Conservation (phyloP, 495 filamentous ascomycete species). For the Neohortaea acidophila region DNA sequence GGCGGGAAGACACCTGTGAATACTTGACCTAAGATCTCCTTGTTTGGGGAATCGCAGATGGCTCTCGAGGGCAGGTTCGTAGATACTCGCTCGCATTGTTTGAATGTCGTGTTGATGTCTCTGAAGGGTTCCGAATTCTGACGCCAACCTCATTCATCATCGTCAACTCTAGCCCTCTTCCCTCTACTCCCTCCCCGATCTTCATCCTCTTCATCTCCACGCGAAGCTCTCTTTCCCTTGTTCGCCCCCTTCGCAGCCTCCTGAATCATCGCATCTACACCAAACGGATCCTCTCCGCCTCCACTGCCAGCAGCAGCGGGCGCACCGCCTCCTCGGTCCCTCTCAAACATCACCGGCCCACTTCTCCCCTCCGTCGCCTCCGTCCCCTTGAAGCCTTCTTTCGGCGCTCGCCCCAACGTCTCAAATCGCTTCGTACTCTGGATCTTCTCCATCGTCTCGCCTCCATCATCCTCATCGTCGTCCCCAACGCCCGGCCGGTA, state of each 20-base stretch:
- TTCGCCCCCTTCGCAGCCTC: constrained; percentile 47
- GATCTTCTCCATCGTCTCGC: constrained; percentile 72
- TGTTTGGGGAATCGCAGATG: background rate
- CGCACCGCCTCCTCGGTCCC: constrained; percentile 50
- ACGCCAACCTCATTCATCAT: constrained; percentile 35
- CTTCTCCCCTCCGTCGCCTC: constrained; percentile 73
- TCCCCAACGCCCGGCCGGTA: constrained; percentile 64
- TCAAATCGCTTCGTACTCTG: constrained; percentile 73
- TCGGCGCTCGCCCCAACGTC: constrained; percentile 62
- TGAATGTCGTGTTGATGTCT: background rate
- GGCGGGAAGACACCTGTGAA: background rate
- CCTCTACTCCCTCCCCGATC: constrained; percentile 52
- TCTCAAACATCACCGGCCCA: constrained; percentile 98
- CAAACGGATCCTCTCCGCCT: constrained; percentile 68
- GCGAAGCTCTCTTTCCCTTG: no score
- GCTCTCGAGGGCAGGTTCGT: background rate
- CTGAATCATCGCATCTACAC: constrained; percentile 80
- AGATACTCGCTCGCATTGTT: background rate
- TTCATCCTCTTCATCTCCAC: constrained; percentile 76
- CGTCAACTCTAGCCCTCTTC: constrained; percentile 69
- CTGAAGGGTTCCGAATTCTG: background rate
- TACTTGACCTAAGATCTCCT: background rate
- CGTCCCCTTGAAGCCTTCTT: constrained; percentile 73
- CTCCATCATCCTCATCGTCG: constrained; percentile 62
- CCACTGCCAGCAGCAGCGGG: no score